A percentile compares a stretch with the other conserved stretches of the same genome.
These are phyloP conservation scores for Podila epigama DNA, from an alignment of 192 early-diverging fungal genomes.

Conservation along the genomic window DNA sequence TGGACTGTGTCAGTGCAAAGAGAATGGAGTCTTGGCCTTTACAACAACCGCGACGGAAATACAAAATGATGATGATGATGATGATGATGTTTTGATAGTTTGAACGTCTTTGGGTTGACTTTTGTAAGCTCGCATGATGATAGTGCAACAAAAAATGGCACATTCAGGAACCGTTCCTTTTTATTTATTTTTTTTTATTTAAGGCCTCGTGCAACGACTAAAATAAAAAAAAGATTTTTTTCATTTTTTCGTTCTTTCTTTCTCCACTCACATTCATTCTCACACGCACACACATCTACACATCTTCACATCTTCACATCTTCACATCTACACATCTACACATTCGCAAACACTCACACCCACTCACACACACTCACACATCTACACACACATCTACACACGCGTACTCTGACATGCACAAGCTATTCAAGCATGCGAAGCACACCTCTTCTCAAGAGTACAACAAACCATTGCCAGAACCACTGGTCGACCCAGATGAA, in stretches of 20 bases:
- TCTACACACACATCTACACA: neutral
- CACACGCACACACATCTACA: neutral
- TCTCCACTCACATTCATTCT: neutral
- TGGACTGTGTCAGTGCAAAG: too few relatives aligned
- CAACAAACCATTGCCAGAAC: constrained; percentile 45
- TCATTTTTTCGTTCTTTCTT: neutral
- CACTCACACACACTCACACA: neutral
- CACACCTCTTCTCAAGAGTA: constrained; percentile 3
- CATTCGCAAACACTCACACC: neutral
- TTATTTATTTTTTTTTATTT: too few relatives aligned
- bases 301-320: neutral
- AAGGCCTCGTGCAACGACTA: too few relatives aligned
- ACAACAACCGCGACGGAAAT: too few relatives aligned
- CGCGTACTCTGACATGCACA: constrained; percentile 23
- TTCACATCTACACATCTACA: neutral
- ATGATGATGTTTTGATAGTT: too few relatives aligned
- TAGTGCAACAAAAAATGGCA: too few relatives aligned
- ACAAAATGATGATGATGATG: too few relatives aligned
- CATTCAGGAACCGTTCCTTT: too few relatives aligned
- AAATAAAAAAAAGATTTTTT: too few relatives aligned
- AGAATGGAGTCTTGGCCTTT: too few relatives aligned
- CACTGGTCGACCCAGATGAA: constrained; percentile 45
- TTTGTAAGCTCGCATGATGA: too few relatives aligned
- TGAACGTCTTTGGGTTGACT: too few relatives aligned
- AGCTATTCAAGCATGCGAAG: constrained; percentile 25